These are phyloP conservation scores for Spathaspora girioi DNA, from an alignment of 805 yeast genomes.

Conservation along the genomic window DNA sequence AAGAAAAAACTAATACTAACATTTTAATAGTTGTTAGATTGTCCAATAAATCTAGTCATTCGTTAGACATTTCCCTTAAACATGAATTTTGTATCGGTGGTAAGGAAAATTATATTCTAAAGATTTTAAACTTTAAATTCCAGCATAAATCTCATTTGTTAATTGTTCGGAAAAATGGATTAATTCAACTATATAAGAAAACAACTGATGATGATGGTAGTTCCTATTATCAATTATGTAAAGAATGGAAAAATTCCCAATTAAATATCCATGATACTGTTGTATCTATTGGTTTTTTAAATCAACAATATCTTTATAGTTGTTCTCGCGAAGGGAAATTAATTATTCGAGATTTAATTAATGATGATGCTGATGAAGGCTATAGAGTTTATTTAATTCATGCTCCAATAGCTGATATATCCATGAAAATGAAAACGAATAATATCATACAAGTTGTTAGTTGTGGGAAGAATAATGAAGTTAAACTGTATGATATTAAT, in stretches of 20 bases:
- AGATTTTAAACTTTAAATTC: conserved; percentile 17
- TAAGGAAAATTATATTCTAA: conserved; percentile 16
- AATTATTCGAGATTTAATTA: conserved; percentile 30
- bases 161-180: conserved; percentile 22
- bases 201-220: background rate
- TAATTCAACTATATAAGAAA: conserved; percentile 26
- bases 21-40: background rate
- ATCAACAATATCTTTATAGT: conserved; percentile 26
- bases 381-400: conserved; percentile 22
- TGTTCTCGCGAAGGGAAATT: conserved; percentile 33
- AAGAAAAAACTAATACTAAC: background rate
- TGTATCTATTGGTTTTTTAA: conserved; percentile 21
- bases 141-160: conserved; percentile 19
- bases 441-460: conserved; percentile 14
- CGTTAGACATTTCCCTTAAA: background rate
- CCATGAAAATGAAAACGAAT: conserved; percentile 9
- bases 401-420: conserved; percentile 21
- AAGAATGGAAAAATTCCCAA: conserved; percentile 30
- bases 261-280: conserved; percentile 20
- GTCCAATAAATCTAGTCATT: background rate
- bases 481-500: conserved; percentile 23
- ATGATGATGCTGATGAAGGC: conserved; percentile 31
- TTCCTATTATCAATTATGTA: conserved; percentile 18
- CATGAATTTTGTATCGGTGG: background rate
- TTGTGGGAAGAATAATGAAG: conserved; percentile 25